Conservation (phyloP, 371 early-diverging fungal genomes). For the Rhizopus delemar region DNA sequence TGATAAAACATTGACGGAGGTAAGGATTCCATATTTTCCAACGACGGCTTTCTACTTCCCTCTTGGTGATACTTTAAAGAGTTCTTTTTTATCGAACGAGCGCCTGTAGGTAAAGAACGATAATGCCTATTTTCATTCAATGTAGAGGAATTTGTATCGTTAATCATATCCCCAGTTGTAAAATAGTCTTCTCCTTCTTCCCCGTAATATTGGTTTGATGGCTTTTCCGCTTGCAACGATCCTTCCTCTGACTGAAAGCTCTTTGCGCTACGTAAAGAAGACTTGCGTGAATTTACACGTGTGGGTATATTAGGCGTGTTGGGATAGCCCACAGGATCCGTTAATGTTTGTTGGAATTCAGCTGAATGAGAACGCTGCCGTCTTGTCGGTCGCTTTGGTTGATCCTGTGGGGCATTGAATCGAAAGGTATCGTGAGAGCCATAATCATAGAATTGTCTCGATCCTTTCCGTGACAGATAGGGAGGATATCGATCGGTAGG, state of each 20-base stretch:
- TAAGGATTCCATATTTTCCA: not conserved
- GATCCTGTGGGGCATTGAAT: not conserved
- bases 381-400: not conserved
- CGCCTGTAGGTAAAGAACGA: not conserved
- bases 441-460: not conserved
- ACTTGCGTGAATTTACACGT: slow-evolving; percentile 13
- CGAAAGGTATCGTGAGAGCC: not conserved
- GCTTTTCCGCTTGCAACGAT: not conserved
- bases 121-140: not conserved
- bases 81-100: not conserved
- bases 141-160: not conserved
- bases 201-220: not conserved
- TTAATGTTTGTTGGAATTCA: slow-evolving; percentile 7
- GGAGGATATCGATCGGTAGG: not conserved
- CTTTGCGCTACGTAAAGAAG: slow-evolving; percentile 20
- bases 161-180: not conserved
- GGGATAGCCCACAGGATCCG: not conserved
- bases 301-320: not conserved
- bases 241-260: slow-evolving; percentile 2
- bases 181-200: not conserved
- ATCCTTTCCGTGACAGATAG: not conserved
- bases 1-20: not conserved
- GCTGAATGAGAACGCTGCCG: slow-evolving; percentile 19
- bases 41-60: not conserved
- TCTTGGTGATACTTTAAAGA: not conserved